Conservation (phyloP, 352 stramenopile genomes). For the Blastocystis sp. region DNA sequence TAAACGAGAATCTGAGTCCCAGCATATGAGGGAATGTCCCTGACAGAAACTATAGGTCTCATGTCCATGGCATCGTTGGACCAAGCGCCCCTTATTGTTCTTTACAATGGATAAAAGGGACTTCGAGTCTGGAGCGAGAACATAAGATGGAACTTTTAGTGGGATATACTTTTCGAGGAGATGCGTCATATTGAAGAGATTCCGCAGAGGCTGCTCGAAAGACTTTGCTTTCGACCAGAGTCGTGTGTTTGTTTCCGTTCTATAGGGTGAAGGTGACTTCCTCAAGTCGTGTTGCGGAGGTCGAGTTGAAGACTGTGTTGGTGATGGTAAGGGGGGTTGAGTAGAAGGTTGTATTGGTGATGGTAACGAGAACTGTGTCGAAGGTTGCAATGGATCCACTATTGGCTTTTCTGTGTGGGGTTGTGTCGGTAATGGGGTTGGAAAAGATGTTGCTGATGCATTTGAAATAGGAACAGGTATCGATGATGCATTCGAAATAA, state of each 20-base stretch:
- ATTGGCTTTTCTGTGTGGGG: too few relatives aligned
- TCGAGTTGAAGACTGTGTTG: too few relatives aligned
- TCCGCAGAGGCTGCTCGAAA: not conserved
- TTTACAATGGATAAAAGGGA: not conserved
- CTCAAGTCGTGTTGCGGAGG: too few relatives aligned
- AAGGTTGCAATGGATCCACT: not conserved
- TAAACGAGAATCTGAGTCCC: not conserved
- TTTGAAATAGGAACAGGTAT: not conserved
- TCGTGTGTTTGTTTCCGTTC: not conserved
- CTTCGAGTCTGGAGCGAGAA: not conserved
- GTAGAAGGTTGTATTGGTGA: not conserved
- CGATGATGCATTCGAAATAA: not conserved
- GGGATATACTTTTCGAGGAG: not conserved
- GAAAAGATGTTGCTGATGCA: not conserved
- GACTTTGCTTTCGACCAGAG: not conserved
- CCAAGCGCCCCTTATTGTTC: not conserved
- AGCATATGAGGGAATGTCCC: not conserved
- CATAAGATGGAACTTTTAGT: not conserved
- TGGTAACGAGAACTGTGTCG: not conserved
- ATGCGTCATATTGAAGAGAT: not conserved
- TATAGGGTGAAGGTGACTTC: too few relatives aligned
- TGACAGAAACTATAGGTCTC: not conserved
- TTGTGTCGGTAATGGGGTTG: too few relatives aligned
- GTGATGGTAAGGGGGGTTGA: not conserved
- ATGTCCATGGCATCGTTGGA: not conserved